Percentiles rank a stretch among this genome's conserved stretches.
Conservation (phyloP, 441 rosid genomes). For the Gossypium armourianum region DNA sequence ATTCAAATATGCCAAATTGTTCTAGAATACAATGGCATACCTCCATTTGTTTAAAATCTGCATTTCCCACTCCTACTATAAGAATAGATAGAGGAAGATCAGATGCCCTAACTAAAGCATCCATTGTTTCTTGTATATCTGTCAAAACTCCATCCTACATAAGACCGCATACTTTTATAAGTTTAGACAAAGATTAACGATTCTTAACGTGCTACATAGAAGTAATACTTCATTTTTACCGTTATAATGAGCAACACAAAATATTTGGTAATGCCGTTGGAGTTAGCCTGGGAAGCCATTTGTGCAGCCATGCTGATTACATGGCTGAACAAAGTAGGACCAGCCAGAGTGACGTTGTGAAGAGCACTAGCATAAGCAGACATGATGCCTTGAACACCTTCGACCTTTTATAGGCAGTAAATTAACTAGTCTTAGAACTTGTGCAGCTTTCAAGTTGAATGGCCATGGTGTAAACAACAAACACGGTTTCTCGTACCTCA, state of each 20-base stretch:
- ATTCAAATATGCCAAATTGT: constrained; percentile 16
- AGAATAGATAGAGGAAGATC: constrained; percentile 65
- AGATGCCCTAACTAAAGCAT: constrained; percentile 60
- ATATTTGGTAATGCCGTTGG: constrained; percentile 36
- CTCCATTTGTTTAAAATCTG: constrained; percentile 68
- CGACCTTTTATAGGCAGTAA: constrained; percentile 37
- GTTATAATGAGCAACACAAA: constrained; percentile 67
- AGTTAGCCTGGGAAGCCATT: constrained; percentile 47
- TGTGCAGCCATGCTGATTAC: constrained; percentile 64
- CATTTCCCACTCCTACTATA: constrained; percentile 56
- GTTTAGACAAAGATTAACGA: background rate
- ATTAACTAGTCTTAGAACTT: background rate
- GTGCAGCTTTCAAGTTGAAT: background rate
- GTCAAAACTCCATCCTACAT: constrained; percentile 67
- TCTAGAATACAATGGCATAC: constrained; percentile 26
- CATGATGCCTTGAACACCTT: constrained; percentile 71
- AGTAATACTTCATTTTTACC: constrained; percentile 27
- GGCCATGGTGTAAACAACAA: background rate
- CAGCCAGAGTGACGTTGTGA: constrained; percentile 47
- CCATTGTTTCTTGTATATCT: constrained; percentile 48
- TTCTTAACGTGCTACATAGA: background rate
- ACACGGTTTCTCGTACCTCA: constrained; percentile 34
- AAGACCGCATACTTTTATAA: constrained; percentile 4
- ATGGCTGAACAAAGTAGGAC: constrained; percentile 67
- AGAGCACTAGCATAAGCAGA: constrained; percentile 54